Conservation (phyloP, 1,284 basidiomycete genomes). For the Cutaneotrichosporon sp. region DNA sequence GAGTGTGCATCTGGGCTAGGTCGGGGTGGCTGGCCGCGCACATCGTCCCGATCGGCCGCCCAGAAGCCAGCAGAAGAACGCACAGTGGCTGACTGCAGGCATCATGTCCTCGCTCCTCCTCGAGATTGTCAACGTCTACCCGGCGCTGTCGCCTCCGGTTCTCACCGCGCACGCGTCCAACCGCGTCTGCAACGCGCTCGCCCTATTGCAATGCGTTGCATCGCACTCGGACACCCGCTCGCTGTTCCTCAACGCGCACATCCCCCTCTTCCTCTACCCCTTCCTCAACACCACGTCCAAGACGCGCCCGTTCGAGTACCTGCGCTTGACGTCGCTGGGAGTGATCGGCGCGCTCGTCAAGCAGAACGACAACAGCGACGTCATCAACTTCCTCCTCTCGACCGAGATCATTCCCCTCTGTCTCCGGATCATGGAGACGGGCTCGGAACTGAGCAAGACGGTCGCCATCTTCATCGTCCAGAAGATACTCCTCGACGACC, state of each 20-base stretch:
- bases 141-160: constrained; percentile 90
- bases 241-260: constrained; percentile 92
- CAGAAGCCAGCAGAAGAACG: background rate
- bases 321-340: constrained; percentile 94
- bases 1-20: constrained; percentile 38
- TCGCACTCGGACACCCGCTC: constrained; percentile 91
- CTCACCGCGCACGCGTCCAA: constrained; percentile 99
- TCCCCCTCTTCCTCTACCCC: constrained; percentile 97
- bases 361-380: constrained; percentile 99
- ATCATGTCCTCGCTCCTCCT: constrained; percentile 98
- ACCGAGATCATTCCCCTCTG: constrained; percentile 99
- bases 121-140: constrained; percentile 98
- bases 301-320: constrained; percentile 98
- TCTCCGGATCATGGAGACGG: constrained; percentile 99
- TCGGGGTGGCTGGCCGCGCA: background rate
- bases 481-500: constrained; percentile 98
- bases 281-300: constrained; percentile 99
- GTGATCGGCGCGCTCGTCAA: constrained; percentile 99
- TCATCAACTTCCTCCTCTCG: constrained; percentile 98
- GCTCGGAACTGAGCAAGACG: constrained; percentile 98
- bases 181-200: constrained; percentile 97
- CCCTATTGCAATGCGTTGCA: constrained; percentile 95
- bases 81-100: constrained; percentile 58
- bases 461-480: constrained; percentile 99
- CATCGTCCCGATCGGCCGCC: background rate